Percentiles rank a stretch among this genome's conserved stretches.
These are phyloP conservation scores for Rubroshorea leprosula DNA, from an alignment of 345 rosid genomes.

Conservation along the genomic window DNA sequence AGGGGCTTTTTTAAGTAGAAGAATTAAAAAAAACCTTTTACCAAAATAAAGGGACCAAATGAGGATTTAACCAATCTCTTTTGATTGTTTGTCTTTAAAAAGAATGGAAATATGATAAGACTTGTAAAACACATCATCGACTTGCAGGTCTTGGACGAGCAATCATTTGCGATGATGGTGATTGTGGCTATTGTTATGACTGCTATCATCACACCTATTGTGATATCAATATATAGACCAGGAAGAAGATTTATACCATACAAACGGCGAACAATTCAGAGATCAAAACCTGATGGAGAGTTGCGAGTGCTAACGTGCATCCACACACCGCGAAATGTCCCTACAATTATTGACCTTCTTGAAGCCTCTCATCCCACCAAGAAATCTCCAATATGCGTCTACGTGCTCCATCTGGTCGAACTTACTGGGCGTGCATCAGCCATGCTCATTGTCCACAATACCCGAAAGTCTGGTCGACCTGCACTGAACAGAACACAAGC, in stretches of 20 bases:
- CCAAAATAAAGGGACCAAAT: too few relatives aligned
- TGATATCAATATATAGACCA: constrained; percentile 55
- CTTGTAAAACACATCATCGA: neutral
- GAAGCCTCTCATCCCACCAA: constrained; percentile 81
- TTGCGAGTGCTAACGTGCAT: constrained; percentile 58
- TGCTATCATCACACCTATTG: constrained; percentile 57
- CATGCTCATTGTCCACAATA: constrained; percentile 83
- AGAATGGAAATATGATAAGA: too few relatives aligned
- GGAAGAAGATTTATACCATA: constrained; percentile 56
- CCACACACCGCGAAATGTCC: constrained; percentile 86
- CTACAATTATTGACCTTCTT: constrained; percentile 77
- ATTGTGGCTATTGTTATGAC: constrained; percentile 72
- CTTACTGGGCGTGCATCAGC: constrained; percentile 96
- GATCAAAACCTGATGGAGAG: constrained; percentile 62
- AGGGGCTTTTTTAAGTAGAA: too few relatives aligned
- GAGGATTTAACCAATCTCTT: too few relatives aligned
- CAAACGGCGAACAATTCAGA: constrained; percentile 63
- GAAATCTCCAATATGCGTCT: constrained; percentile 67
- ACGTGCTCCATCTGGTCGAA: constrained; percentile 87
- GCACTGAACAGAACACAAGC: constrained; percentile 88
- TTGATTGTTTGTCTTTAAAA: too few relatives aligned
- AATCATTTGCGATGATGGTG: constrained; percentile 75
- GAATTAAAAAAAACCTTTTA: too few relatives aligned
- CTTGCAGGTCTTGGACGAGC: constrained; percentile 71
- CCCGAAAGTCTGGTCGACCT: constrained; percentile 57